Evolutionary conservation across 2,329 filamentous ascomycete genomes (phyloP).

Genomic region (Arthrinium puccinioides): DNA sequence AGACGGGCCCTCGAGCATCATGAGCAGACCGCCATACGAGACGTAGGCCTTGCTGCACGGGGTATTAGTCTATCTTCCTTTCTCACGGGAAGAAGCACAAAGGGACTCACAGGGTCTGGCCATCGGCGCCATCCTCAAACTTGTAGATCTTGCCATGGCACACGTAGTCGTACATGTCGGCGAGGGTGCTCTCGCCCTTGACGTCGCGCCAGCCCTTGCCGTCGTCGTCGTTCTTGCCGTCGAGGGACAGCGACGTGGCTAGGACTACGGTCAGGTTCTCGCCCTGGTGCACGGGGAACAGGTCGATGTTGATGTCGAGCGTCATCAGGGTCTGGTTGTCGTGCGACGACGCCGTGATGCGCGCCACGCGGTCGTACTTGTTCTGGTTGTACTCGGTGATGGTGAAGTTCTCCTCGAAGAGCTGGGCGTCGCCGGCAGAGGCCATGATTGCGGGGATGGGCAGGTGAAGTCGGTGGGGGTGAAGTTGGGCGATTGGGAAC

Average conservation of each 20-base stretch:
- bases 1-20: slow-evolving; percentile 88
- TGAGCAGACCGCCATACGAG: slow-evolving; percentile 85
- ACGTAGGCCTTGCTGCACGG: slow-evolving; percentile 78
- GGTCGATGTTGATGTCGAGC: slow-evolving; percentile 90
- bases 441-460: slow-evolving; percentile 28
- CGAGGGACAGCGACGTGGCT: slow-evolving; percentile 77
- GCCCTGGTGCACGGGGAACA: slow-evolving; percentile 70
- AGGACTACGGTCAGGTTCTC: slow-evolving; percentile 77
- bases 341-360: slow-evolving; percentile 68
- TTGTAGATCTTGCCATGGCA: slow-evolving; percentile 85
- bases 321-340: slow-evolving; percentile 71
- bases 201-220: slow-evolving; percentile 76
- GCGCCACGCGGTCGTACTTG: slow-evolving; percentile 94
- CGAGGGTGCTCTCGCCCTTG: slow-evolving; percentile 52
- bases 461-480: background rate
- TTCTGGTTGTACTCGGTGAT: slow-evolving; percentile 71
- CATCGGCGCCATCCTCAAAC: slow-evolving; percentile 73
- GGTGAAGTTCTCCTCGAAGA: slow-evolving; percentile 89
- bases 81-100: too few relatives aligned
- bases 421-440: slow-evolving; percentile 74
- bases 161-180: slow-evolving; percentile 82
- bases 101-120: slow-evolving; percentile 83
- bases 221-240: slow-evolving; percentile 48
- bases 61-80: too few relatives aligned
- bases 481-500: background rate